These are phyloP conservation scores for Durotheca rogersii DNA, from an alignment of 495 filamentous ascomycete species.

Conservation along the genomic window DNA sequence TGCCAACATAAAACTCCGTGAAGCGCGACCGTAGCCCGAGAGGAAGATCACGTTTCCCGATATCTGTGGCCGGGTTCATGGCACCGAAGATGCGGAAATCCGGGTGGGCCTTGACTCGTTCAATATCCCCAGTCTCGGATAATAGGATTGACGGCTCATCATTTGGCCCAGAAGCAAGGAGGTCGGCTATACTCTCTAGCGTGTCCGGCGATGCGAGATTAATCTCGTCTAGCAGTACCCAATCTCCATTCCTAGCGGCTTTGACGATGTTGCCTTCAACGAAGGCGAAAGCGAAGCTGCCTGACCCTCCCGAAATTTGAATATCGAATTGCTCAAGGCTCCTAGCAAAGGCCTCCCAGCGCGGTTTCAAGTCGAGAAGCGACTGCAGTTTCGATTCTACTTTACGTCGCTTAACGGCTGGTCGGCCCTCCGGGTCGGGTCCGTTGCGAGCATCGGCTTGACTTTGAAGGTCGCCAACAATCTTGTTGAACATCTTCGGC, in stretches of 20 bases:
- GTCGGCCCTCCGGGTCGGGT: constrained; percentile 48
- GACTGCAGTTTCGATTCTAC: constrained; percentile 67
- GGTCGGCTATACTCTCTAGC: constrained; percentile 84
- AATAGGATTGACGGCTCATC: constrained; percentile 77
- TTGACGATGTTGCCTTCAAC: constrained; percentile 93
- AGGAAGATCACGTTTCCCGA: constrained; percentile 91
- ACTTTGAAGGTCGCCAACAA: constrained; percentile 55
- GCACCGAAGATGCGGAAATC: constrained; percentile 96
- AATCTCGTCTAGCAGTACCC: constrained; percentile 97
- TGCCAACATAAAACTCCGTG: constrained; percentile 89
- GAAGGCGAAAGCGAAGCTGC: constrained; percentile 91
- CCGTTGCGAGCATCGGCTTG: constrained; percentile 40
- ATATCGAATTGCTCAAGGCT: constrained; percentile 79
- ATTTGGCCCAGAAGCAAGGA: constrained; percentile 68
- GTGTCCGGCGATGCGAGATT: constrained; percentile 95
- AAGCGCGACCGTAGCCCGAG: constrained; percentile 82
- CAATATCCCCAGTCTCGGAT: constrained; percentile 86
- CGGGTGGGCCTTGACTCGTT: constrained; percentile 83
- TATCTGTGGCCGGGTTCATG: constrained; percentile 98
- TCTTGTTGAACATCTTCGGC: constrained; percentile 74
- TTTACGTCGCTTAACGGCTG: constrained; percentile 79
- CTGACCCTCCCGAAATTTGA: constrained; percentile 73
- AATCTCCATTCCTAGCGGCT: constrained; percentile 90
- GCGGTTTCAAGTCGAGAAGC: constrained; percentile 57
- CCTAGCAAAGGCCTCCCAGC: constrained; percentile 77